These are phyloP conservation scores for Thymus mandschuricus DNA, from an alignment of 257 asterid species.

Conservation along the genomic window DNA sequence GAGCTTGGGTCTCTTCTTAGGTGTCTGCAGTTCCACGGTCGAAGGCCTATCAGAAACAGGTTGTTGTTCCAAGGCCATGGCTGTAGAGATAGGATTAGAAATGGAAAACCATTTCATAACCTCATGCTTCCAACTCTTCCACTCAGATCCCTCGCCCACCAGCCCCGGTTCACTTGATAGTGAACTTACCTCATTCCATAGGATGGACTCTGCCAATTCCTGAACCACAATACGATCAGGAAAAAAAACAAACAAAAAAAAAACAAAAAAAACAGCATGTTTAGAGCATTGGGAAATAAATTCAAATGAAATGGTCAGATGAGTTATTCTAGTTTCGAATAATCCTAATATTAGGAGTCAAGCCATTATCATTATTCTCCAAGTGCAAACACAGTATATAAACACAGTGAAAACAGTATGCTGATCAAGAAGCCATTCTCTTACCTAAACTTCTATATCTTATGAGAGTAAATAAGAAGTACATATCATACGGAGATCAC, in stretches of 20 bases:
- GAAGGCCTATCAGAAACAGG: constrained; percentile 49
- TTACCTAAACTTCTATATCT: constrained; percentile 14
- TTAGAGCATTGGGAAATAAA: constrained; percentile 12
- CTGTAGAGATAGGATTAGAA: constrained; percentile 54
- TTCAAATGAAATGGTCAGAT: constrained; percentile 12
- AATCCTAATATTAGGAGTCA: constrained; percentile 16
- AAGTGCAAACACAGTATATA: not conserved
- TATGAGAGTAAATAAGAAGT: not conserved
- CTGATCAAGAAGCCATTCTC: constrained; percentile 14
- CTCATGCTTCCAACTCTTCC: constrained; percentile 91
- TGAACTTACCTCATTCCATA: constrained; percentile 75
- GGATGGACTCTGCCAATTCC: constrained; percentile 83
- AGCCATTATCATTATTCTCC: constrained; percentile 9
- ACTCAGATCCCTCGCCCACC: constrained; percentile 63
- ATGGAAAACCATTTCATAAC: constrained; percentile 90
- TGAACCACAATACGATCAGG: constrained; percentile 34
- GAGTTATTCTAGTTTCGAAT: constrained; percentile 12
- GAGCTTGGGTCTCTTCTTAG: constrained; percentile 91
- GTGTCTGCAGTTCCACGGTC: constrained; percentile 53
- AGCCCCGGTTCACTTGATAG: constrained; percentile 53
- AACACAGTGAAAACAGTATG: not conserved
- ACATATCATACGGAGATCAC: not conserved
- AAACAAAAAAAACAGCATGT: not conserved
- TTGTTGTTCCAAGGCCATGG: constrained; percentile 54
- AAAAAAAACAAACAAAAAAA: constrained; percentile 4